Conservation (phyloP, 371 early-diverging fungal genomes). For the Mucor piriformis region DNA sequence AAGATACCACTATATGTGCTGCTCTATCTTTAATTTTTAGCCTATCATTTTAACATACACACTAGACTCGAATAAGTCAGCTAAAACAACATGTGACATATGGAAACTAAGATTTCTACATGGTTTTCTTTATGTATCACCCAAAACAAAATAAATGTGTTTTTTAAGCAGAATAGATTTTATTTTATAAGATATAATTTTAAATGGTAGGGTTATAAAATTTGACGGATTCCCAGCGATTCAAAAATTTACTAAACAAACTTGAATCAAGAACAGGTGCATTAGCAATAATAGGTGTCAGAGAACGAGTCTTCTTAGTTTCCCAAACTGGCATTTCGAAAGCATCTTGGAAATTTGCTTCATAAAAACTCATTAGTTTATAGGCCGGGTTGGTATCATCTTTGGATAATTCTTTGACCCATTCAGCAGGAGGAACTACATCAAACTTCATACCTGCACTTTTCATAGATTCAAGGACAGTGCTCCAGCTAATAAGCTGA, state of each 20-base stretch:
- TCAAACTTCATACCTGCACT: constrained; percentile 34
- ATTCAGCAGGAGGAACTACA: constrained; percentile 25
- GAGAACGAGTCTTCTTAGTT: constrained; percentile 14
- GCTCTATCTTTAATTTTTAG: background rate
- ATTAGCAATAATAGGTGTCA: constrained; percentile 6
- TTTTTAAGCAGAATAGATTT: too few species aligned
- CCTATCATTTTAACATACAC: background rate
- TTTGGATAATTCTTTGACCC: constrained; percentile 32
- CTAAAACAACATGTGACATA: too few species aligned
- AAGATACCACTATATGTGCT: background rate
- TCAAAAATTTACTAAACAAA: constrained; percentile 18
- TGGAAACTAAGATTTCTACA: too few species aligned
- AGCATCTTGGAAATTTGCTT: constrained; percentile 18
- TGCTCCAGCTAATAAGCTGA: constrained; percentile 19
- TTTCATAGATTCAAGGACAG: constrained; percentile 27
- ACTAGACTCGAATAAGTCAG: too few species aligned
- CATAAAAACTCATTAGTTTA: constrained; percentile 34
- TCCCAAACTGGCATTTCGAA: constrained; percentile 32
- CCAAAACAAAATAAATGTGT: too few species aligned
- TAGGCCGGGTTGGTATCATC: constrained; percentile 41
- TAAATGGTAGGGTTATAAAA: constrained; percentile 19
- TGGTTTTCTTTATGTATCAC: too few species aligned
- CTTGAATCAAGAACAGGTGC: constrained; percentile 15
- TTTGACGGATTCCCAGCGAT: constrained; percentile 23
- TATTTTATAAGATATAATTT: background rate